These are phyloP conservation scores for Macrolepiota fuliginosa DNA, from an alignment of 768 basidiomycete genomes.

Conservation along the genomic window DNA sequence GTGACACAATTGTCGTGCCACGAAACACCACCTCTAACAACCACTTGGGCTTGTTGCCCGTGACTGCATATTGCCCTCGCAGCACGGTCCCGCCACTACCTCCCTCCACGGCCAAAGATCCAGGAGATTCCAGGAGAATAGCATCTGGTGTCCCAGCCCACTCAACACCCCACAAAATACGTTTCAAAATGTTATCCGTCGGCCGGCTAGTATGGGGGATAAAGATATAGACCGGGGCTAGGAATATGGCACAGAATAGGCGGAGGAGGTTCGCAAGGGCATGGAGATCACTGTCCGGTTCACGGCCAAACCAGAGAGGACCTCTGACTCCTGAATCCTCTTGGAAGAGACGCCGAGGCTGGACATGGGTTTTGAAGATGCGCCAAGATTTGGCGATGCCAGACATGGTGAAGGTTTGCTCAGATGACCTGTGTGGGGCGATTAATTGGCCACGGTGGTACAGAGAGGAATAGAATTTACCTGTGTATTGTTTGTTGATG, in stretches of 20 bases:
- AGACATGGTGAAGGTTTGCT: neutral
- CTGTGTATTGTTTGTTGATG: no score
- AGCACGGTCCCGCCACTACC: neutral
- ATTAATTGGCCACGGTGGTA: no score
- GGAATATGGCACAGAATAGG: neutral
- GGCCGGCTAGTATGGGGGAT: neutral
- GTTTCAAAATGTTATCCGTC: neutral
- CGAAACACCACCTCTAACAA: constrained; percentile 5
- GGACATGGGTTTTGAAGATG: neutral
- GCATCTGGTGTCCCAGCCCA: constrained; percentile 8
- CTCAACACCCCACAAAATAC: neutral
- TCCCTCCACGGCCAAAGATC: neutral
- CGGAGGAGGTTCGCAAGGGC: constrained; percentile 2
- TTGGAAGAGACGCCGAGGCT: neutral
- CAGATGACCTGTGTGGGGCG: neutral
- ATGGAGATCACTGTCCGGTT: neutral
- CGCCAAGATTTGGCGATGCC: neutral
- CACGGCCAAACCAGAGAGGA: constrained; percentile 10
- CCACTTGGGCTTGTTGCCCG: constrained; percentile 5
- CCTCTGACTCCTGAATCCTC: constrained; percentile 7
- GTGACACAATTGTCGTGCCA: neutral
- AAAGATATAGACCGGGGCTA: neutral
- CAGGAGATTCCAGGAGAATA: constrained; percentile 1
- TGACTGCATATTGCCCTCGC: constrained; percentile 6
- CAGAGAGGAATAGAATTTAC: no score